Evolutionary conservation across 2,329 filamentous ascomycete genomes (phyloP).

Genomic region (Penicillium paneum): DNA sequence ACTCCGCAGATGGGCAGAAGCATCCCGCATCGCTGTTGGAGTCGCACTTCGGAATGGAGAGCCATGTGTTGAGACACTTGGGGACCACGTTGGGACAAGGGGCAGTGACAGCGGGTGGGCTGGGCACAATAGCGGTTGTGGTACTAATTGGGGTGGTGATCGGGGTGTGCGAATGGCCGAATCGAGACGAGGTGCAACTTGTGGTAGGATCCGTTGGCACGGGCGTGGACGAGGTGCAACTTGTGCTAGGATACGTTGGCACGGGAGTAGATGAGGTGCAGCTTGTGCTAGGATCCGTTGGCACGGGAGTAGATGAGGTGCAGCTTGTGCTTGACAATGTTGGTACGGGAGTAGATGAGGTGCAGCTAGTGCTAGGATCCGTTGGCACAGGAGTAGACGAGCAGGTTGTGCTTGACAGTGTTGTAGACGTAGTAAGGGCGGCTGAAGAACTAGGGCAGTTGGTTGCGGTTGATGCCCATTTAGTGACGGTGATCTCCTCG

Average conservation of each 20-base stretch:
- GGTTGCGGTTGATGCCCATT: constrained; percentile 34
- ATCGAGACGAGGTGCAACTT: neutral
- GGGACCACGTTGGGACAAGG: constrained; percentile 68
- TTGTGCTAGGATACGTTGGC: neutral
- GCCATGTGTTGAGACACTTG: constrained; percentile 85
- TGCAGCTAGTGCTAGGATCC: neutral
- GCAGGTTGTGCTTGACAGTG: constrained; percentile 58
- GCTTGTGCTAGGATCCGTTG: neutral
- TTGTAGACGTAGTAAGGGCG: constrained; percentile 50
- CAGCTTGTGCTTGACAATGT: constrained; percentile 60
- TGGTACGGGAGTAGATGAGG: too few species aligned
- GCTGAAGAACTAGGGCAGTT: constrained; percentile 52
- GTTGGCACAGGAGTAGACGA: constrained; percentile 22
- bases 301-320: constrained; percentile 27
- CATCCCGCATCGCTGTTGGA: constrained; percentile 78
- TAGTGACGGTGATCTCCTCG: constrained; percentile 32
- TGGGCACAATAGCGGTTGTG: neutral
- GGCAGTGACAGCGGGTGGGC: constrained; percentile 23
- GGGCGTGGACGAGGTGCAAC: constrained; percentile 22
- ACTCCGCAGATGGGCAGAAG: constrained; percentile 76
- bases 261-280: constrained; percentile 22
- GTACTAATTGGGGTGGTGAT: neutral
- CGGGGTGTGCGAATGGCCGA: neutral
- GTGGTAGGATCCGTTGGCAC: neutral
- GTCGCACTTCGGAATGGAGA: constrained; percentile 66